Evolutionary conservation across 2,329 filamentous ascomycete genomes (phyloP).

Genomic region (Fusarium heterosporum): DNA sequence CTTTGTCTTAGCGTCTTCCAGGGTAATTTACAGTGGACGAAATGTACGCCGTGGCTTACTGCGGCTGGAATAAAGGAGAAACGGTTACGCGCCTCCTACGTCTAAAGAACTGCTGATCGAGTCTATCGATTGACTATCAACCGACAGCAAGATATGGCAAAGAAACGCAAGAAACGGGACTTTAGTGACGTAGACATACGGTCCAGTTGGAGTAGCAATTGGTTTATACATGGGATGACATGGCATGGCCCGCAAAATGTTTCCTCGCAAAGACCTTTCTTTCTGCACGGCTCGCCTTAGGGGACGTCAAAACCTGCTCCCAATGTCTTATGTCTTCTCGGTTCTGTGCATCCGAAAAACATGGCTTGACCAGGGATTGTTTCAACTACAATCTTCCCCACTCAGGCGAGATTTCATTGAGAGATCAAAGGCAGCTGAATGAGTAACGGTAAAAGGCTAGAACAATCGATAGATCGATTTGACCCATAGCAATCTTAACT

Average conservation of each 20-base stretch:
- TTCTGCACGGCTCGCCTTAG: neutral
- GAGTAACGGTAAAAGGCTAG: constrained; percentile 12
- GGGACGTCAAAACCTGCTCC: too few relatives aligned
- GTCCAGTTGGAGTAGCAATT: neutral
- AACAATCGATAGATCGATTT: constrained; percentile 11
- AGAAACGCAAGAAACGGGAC: neutral
- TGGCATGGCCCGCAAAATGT: constrained; percentile 8
- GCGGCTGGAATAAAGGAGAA: constrained; percentile 13
- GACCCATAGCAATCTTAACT: constrained; percentile 28
- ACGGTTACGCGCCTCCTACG: neutral
- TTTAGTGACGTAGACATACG: neutral
- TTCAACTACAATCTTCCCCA: constrained; percentile 12
- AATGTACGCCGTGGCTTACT: constrained; percentile 15
- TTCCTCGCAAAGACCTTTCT: constrained; percentile 4
- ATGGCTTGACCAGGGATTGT: constrained; percentile 11
- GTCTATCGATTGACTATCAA: constrained; percentile 22
- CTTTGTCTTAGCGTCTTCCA: constrained; percentile 1
- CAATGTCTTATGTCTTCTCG: too few relatives aligned
- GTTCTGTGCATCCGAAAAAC: neutral
- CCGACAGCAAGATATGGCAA: neutral
- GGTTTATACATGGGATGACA: neutral
- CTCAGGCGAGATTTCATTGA: neutral
- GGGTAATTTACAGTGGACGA: constrained; percentile 1
- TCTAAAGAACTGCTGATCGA: neutral
- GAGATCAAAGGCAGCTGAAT: too few relatives aligned